These are phyloP conservation scores for Ceratopteris richardii DNA, from an alignment of 75 land plant genomes.

Conservation along the genomic window DNA sequence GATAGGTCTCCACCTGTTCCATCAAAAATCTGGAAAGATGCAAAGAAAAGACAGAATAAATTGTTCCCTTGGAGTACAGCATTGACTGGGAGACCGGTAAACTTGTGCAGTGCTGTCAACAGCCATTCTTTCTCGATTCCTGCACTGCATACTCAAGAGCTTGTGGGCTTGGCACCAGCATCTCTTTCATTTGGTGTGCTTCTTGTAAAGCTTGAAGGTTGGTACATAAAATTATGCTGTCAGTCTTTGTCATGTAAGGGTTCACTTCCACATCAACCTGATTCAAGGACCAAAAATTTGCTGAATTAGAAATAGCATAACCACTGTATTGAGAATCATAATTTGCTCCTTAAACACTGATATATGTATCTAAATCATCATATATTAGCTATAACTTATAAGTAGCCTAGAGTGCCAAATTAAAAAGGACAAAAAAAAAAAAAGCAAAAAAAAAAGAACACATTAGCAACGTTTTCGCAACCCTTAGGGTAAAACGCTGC, in stretches of 20 bases:
- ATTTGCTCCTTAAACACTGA: neutral
- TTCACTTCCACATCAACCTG: constrained; percentile 51
- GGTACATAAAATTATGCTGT: constrained; percentile 59
- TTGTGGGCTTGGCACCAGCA: constrained; percentile 41
- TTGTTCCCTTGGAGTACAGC: neutral
- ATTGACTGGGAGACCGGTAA: neutral
- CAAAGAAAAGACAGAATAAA: neutral
- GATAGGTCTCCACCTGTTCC: too few species aligned
- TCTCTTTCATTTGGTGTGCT: constrained; percentile 64
- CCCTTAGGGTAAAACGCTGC: too few species aligned
- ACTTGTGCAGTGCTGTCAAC: neutral
- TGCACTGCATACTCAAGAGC: constrained; percentile 47
- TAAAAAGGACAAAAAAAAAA: constrained; percentile 21
- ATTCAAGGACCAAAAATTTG: neutral
- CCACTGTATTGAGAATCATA: neutral
- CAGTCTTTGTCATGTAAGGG: constrained; percentile 49
- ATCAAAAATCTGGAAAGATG: neutral
- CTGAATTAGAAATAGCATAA: neutral
- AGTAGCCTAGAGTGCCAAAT: constrained; percentile 29
- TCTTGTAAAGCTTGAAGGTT: constrained; percentile 73
- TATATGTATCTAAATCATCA: neutral
- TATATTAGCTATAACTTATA: neutral
- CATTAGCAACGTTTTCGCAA: too few species aligned
- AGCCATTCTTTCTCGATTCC: constrained; percentile 18
- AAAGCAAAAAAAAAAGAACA: constrained; percentile 9